Conservation (phyloP, 495 filamentous ascomycete species). For the Penicillium steckii region DNA sequence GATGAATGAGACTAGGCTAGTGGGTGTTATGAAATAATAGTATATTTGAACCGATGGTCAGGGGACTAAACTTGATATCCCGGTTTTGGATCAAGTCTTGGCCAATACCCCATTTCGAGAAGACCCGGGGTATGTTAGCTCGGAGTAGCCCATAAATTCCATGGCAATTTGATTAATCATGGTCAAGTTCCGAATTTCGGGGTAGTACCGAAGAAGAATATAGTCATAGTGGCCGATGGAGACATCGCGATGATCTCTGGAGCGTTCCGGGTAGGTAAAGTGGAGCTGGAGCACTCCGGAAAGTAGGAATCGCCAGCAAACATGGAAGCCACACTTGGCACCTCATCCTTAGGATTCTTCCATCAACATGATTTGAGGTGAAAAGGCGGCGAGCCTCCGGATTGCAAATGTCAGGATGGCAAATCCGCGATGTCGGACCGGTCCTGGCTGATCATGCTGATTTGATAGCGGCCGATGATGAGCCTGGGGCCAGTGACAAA, state of each 20-base stretch:
- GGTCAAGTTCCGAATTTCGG: not conserved
- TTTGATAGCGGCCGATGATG: not conserved
- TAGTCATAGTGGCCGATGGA: not conserved
- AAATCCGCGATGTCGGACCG: not conserved
- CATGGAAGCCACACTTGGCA: too few relatives aligned
- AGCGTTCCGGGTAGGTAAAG: conserved; percentile 7
- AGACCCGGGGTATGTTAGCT: too few relatives aligned
- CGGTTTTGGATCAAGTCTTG: too few relatives aligned
- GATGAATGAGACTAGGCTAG: too few relatives aligned
- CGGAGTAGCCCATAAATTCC: too few relatives aligned
- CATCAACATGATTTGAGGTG: too few relatives aligned
- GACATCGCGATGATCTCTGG: not conserved
- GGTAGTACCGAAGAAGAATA: not conserved
- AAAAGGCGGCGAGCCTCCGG: not conserved
- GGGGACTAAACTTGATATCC: too few relatives aligned
- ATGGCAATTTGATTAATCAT: too few relatives aligned
- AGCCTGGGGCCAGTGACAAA: not conserved
- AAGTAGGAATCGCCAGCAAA: not conserved
- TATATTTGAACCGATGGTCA: too few relatives aligned
- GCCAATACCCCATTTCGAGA: too few relatives aligned
- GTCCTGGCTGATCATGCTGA: not conserved
- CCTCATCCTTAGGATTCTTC: too few relatives aligned
- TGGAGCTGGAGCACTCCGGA: not conserved
- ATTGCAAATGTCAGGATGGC: not conserved
- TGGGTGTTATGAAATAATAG: too few relatives aligned